Base-by-base conservation (phyloP, 2,329 filamentous ascomycete species). In the Xylaria sp. region DNA sequence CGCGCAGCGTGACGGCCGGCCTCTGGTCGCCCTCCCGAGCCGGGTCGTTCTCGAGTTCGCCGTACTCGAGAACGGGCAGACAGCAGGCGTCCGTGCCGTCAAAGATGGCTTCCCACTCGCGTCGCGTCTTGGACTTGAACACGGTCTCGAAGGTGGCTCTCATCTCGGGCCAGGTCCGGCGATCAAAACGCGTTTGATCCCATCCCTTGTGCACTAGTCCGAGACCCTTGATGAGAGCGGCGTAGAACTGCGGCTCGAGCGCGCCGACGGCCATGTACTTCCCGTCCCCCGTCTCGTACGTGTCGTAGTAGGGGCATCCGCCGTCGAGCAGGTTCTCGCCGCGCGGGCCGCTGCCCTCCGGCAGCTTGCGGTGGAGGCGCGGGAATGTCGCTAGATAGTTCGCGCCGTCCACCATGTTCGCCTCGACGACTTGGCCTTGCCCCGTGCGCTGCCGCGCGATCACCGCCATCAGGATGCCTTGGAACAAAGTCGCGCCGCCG, bases 331-430 rank as follows among this genome's bases (percentile, higher is more conserved):
- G 75, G 79, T 98, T 98, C 64, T 86, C 85, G 0, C 95, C 95
- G 58, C 94, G 84, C 31, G 88, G 85, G 3, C 80, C 79, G 73
- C 83, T 79, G 84, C 93, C 94, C 48, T 90, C 78, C 0, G 87
- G 85, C 7, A 84, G 90, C 77, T 91, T 90, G 70, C 86, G 84
- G 33, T 85, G 84, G 69, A 97, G 83, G 41, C 95, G 86, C 61
- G 92, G 91, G 82, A 95, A 95, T 0, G 90, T 91, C 1, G 91
- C 90, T 31, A 98, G 82, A 79, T 95, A 95, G 43, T 90, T 88
- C 25, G 88, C 89, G 9, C 95, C 95, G 82, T 98, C 95, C 13
- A 98, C 95, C 95, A 98, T 98, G 80, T 97, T 98, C 18, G 93
- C 93, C 82, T 98, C 94, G 9, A 98, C 94, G 13, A 98, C 91